A percentile compares a stretch with the other conserved stretches of the same genome.
phyloP scores from a whole-genome alignment of 306 rosid genomes.

The Dryas octopetala region DNA sequence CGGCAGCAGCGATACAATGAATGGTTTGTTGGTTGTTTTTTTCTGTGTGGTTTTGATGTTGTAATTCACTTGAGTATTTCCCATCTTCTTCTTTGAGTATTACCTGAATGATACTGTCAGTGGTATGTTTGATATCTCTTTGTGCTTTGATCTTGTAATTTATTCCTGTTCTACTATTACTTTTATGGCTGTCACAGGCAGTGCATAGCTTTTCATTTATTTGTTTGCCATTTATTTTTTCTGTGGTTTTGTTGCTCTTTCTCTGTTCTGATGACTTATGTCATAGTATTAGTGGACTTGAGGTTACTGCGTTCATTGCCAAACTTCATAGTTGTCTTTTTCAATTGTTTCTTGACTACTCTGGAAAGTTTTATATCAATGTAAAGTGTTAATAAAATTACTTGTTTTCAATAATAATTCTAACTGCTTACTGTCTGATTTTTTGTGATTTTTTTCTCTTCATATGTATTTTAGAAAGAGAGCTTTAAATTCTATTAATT shows the following conservation, averaged over 20 bases:
- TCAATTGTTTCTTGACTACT: background rate
- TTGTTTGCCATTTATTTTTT: background rate
- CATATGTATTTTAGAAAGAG: background rate
- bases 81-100: conserved; percentile 5
- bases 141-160: conserved; percentile 9
- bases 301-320: background rate
- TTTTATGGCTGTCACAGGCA: background rate
- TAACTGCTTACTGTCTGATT: too few species aligned
- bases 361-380: too few species aligned
- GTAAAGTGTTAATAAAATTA: too few species aligned
- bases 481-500: background rate
- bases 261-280: background rate
- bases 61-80: background rate
- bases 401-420: too few species aligned
- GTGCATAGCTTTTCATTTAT: background rate
- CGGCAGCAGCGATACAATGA: conserved; percentile 80
- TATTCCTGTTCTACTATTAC: background rate
- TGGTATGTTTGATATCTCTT: background rate
- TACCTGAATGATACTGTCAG: background rate
- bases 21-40: conserved; percentile 62
- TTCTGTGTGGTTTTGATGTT: conserved; percentile 7
- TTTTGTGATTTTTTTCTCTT: background rate
- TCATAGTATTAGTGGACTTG: too few species aligned
- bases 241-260: background rate
- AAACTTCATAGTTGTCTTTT: background rate